Evolutionary conservation across 2,329 filamentous ascomycete genomes (phyloP), one percentile per base, ranked within the genome.

Genomic region (Fusarium cyanostomum): DNA sequence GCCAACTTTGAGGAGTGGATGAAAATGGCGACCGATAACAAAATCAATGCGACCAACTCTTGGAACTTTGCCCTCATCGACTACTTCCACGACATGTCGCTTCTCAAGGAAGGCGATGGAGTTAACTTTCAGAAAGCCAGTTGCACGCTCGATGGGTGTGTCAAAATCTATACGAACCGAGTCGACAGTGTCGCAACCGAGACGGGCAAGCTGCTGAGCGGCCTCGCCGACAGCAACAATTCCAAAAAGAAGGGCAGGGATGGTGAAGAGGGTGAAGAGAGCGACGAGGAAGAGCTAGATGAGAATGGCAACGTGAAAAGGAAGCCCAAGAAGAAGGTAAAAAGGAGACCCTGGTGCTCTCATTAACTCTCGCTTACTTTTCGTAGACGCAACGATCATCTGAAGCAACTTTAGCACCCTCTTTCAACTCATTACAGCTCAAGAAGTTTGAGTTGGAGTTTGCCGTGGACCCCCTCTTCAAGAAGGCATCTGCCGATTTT

Each of bases 11-110:
- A 99, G 77, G 95, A 99, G 76, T 98, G 94, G 95, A 98, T 99
- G 93, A 99, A 98, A 84, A 96, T 99, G 93, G 95, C 95, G 3
- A 98, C 95, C 13, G 95, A 99, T 81, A 99, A 99, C 80, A 95
- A 95, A 79, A 99, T 99, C 83, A 99, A 98, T 75, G 94, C 95
- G 44, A 88, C 90, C 58, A 99, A 99, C 77, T 97, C 94, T 27
- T 99, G 95, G 95, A 98, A 98, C 77, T 98, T 99, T 79, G 95
- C 95, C n/a, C 86, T 99, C 15, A 99, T 99, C 74, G 95, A 99
- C 77, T 99, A 99, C 79, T 99, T 99, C 73, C 94, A 99, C 77
- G 95, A 99, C 73, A 98, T 99, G 95, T 97, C 93, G 2, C 81
- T 99, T 38, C 82, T 99, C 43, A 96, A 96, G 74, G 95, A 99